Conservation (phyloP, 768 basidiomycete genomes). For the Phylloporus sp. region DNA sequence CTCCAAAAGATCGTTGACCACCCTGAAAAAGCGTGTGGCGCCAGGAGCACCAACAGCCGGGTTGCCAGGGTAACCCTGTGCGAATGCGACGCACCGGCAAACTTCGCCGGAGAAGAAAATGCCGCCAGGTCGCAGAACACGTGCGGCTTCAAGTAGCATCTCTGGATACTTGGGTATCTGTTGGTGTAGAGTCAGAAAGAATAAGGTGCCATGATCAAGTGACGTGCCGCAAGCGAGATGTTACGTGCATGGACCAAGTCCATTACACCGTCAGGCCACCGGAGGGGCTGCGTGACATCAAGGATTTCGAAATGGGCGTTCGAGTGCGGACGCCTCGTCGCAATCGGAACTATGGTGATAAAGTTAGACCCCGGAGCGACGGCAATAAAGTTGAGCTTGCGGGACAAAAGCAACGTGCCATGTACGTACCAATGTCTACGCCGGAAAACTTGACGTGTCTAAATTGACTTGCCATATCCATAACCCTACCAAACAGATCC, state of each 20-base stretch:
- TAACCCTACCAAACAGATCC: slow-evolving; percentile 47
- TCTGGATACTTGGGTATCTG: slow-evolving; percentile 55
- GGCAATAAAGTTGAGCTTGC: slow-evolving; percentile 12
- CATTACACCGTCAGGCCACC: slow-evolving; percentile 52
- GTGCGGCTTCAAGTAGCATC: slow-evolving; percentile 54
- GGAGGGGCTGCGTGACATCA: slow-evolving; percentile 51
- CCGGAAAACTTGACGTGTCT: slow-evolving; percentile 64
- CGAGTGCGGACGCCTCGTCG: slow-evolving; percentile 53
- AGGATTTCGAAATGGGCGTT: slow-evolving; percentile 68
- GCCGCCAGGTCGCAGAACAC: slow-evolving; percentile 68
- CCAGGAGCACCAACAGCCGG: slow-evolving; percentile 23
- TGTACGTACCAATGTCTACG: slow-evolving; percentile 66
- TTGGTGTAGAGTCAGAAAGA: slow-evolving; percentile 13
- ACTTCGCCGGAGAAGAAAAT: slow-evolving; percentile 67
- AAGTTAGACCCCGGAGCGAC: slow-evolving; percentile 2
- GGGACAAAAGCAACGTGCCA: slow-evolving; percentile 8
- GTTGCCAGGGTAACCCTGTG: slow-evolving; percentile 28
- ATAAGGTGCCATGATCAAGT: not conserved
- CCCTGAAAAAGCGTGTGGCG: slow-evolving; percentile 31
- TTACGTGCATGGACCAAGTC: slow-evolving; percentile 67
- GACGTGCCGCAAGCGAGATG: slow-evolving; percentile 57
- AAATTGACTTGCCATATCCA: slow-evolving; percentile 69
- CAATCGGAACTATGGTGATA: slow-evolving; percentile 58
- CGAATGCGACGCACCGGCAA: slow-evolving; percentile 41
- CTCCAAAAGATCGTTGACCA: slow-evolving; percentile 40